These are phyloP conservation scores for Hymenoscyphus infarciens DNA, from an alignment of 2,329 filamentous ascomycete genomes.

Conservation along the genomic window DNA sequence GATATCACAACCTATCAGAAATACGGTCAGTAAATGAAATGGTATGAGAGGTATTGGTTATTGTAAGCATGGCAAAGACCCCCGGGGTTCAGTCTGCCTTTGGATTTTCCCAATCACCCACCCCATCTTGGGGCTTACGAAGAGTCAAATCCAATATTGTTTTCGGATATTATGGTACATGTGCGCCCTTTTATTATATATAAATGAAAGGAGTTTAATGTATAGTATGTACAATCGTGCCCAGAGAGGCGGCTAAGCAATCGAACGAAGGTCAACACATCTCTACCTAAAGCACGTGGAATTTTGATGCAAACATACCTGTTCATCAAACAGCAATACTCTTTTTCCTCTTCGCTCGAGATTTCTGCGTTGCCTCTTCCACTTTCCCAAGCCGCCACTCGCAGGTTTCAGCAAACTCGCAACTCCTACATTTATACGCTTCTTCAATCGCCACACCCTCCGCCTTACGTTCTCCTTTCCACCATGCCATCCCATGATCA, in stretches of 20 bases:
- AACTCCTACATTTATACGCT: constrained; percentile 81
- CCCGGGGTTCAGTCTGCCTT: no score
- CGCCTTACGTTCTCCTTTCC: constrained; percentile 71
- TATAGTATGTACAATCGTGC: background rate
- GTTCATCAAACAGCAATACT: background rate
- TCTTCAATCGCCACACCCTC: constrained; percentile 78
- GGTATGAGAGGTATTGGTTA: no score
- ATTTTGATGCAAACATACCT: background rate
- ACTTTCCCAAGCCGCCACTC: constrained; percentile 72
- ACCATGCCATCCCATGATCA: constrained; percentile 73
- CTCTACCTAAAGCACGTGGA: background rate
- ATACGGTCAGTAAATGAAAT: no score
- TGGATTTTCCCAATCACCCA: no score
- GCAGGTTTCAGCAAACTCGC: constrained; percentile 78
- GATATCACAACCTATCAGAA: no score
- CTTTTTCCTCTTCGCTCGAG: constrained; percentile 18
- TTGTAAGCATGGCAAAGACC: no score
- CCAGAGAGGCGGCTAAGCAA: background rate
- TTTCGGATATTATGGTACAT: background rate
- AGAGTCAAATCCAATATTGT: no score
- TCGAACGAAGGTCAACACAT: background rate
- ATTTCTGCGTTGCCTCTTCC: constrained; percentile 45
- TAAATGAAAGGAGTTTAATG: background rate
- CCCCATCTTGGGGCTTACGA: no score
- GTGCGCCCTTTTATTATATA: background rate